phyloP scores from a whole-genome alignment of 768 basidiomycete genomes.

The Kwoniella dendrophila region DNA sequence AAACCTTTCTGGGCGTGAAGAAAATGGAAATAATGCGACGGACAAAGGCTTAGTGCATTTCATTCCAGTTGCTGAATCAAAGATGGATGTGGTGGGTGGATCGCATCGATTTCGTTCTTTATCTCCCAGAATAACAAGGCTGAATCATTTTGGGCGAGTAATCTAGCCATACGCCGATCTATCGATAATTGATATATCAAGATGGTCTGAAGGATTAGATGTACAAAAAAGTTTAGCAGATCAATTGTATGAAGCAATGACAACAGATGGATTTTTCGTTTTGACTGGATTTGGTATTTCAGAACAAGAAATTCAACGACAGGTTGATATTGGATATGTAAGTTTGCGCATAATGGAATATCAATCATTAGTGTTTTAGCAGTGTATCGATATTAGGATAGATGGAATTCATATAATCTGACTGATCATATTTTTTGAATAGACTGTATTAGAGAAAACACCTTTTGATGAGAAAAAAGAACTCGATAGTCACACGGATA shows the following conservation, averaged over 20 bases:
- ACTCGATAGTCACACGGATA: slow-evolving; percentile 17
- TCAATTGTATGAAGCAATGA: slow-evolving; percentile 21
- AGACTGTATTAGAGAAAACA: slow-evolving; percentile 19
- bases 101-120: not conserved
- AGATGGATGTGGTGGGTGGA: not conserved
- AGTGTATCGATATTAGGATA: no score
- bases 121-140: not conserved
- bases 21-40: not conserved
- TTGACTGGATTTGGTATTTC: slow-evolving; percentile 17
- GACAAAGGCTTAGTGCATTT: slow-evolving; percentile 1
- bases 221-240: slow-evolving; percentile 15
- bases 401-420: no score
- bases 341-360: not conserved
- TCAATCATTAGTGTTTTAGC: no score
- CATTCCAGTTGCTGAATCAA: not conserved
- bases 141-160: not conserved
- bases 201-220: slow-evolving; percentile 16
- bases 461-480: slow-evolving; percentile 17
- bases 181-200: slow-evolving; percentile 17
- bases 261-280: slow-evolving; percentile 22
- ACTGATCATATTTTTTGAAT: no score
- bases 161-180: slow-evolving; percentile 28
- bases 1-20: no score
- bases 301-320: slow-evolving; percentile 20
- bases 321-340: slow-evolving; percentile 31